Evolutionary conservation across 371 early-diverging fungal species (phyloP), one percentile per base, ranked within the genome.

Genomic region (Apophysomyces ossiformis): DNA sequence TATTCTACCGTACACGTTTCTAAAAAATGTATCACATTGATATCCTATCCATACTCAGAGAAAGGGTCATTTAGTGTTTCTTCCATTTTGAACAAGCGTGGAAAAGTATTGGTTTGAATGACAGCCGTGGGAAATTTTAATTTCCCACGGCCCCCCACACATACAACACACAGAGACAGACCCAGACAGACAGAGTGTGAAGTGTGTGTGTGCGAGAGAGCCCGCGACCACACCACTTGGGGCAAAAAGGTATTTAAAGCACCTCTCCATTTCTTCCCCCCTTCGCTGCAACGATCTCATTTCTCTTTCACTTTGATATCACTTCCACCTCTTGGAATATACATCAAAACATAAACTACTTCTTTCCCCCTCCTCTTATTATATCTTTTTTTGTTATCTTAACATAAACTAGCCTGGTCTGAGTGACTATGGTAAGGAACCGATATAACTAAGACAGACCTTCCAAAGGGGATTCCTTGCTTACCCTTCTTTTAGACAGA

Each of bases 371-470:
- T 32, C 57, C 26, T 32, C 44, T 41, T 18, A 16, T 41, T 13
- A 15, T 57, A 41, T 35, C 37, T 57, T 39, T 18, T 38, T 39
- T 11, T 64, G 13, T 41, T n/a, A 37, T 36, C 37, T 54, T 39
- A 64, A 18, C 9, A 50, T 50, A 64, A 56, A 41, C 57, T 64
- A 56, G 57, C 57, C 57, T 57, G 57, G 57, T 57, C 57, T 57
- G 57, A 64, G 64, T 64, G 64, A 64, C 57, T 64, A 64, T 64
- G 64, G 64, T 64, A 64, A 60, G 38, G 12, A 15, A 37, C 21
- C 5, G 16, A 7, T 60, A 2, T 26, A 41, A 18, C 1, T 2
- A 26, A 26, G 32, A 26, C 32, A 2, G 0, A 26, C 32, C 32
- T 26, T 26, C 2, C 3, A 26, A 26, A 26, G 32, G 32, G 32